These are phyloP conservation scores for Paraconiothyrium sp. DNA, from an alignment of 2,329 filamentous ascomycete genomes.

Conservation along the genomic window DNA sequence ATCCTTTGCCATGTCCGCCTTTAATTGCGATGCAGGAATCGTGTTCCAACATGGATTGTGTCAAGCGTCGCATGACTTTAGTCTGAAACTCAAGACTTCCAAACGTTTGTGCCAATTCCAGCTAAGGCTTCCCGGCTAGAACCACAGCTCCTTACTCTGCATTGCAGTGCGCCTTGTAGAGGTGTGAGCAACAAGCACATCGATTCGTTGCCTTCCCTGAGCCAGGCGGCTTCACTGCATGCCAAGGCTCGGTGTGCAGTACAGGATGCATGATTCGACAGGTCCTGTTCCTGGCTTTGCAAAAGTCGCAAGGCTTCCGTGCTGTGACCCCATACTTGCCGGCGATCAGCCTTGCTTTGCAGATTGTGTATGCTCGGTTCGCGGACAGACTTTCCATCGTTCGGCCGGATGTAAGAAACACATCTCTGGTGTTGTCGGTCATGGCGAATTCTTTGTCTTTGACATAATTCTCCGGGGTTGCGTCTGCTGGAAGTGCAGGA, in stretches of 20 bases:
- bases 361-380: not conserved
- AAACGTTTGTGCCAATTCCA: no score
- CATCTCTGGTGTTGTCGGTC: not conserved
- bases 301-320: not conserved
- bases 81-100: no score
- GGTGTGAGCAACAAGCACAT: not conserved
- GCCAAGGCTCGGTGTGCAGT: not conserved
- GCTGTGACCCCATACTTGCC: slow-evolving; percentile 1
- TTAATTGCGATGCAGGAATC: no score
- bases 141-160: not conserved
- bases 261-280: not conserved
- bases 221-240: not conserved
- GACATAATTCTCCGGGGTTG: not conserved
- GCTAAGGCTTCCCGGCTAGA: not conserved
- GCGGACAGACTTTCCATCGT: not conserved
- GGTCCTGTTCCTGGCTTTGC: not conserved
- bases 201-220: not conserved
- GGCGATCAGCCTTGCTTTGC: not conserved
- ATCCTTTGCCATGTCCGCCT: no score
- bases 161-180: not conserved
- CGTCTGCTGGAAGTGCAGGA: not conserved
- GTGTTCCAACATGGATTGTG: no score
- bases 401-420: not conserved
- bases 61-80: no score
- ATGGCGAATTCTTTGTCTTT: not conserved